Evolutionary conservation across 805 yeast species (phyloP), one percentile per base, ranked within the genome.

Genomic region (Tetrapisispora pingtungensis): DNA sequence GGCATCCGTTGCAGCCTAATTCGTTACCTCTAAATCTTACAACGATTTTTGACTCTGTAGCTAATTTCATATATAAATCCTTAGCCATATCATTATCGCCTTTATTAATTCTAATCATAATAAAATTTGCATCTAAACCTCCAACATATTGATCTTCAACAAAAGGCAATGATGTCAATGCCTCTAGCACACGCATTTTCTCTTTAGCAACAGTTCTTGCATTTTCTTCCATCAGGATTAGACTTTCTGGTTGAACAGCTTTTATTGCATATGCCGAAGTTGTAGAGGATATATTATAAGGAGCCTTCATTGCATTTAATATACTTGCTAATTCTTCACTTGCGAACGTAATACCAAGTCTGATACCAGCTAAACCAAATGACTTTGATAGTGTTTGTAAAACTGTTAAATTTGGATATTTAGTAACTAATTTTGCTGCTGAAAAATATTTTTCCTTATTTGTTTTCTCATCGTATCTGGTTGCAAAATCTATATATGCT

Each of bases 351-450:
- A 88, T 69, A 22, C 98, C 98, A 36, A 90, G 64, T 55, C 98
- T 75, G 41, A 89, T 82, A 37, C 97, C 97, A 3, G 98, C 98
- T 43, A 93, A 74, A 17, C 98, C 98, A 66, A 93, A 93, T 0
- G 97, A 82, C 60, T 93, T 93, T 17, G 97, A 88, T 33, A 93
- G 65, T 0, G 98, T 93, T 65, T 93, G 98, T 62, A 89, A 68
- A 12, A 86, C 96, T 15, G 84, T 88, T 43, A 93, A 67, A 57
- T 88, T 85, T 24, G 89, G 89, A 64, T 81, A 78, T 55, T 81
- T 73, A 61, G 80, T 86, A 2, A 88, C 97, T 49, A 84, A 68
- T 1, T 94, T 83, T 10, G 88, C 73, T 52, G 80, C 61, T 0
- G 96, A 85, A 8, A 83, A 73, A 26, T 36, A 36, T 14, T 36